Evolutionary conservation across 768 basidiomycete genomes (phyloP), one percentile per base, ranked within the genome.

Genomic region (Chalciporus chontae): DNA sequence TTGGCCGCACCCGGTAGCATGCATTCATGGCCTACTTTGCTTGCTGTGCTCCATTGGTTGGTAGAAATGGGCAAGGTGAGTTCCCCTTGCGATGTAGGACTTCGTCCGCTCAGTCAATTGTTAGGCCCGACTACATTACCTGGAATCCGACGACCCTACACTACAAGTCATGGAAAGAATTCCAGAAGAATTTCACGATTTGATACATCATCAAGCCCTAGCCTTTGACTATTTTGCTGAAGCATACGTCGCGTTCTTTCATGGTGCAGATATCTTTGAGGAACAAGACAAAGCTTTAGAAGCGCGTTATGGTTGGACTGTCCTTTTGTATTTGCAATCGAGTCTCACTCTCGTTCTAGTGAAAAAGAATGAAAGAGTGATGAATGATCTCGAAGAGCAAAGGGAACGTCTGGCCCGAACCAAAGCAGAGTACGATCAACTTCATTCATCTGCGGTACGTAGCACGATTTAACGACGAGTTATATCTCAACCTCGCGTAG

Each of bases 31-130:
- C 90, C 92, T 0, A 75, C 81, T 18, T 69, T 96, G 21, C 74
- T 98, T 14, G 95, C 89, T 18, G 87, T 90, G 61, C 65, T 98
- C 29, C 88, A 94, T 68, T 99, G 96, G 96, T 71, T 99, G 13
- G 90, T 89, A 8, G 85, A 90, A 58, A 67, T 90, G 56, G 85
- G 87, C 60, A 87, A 85, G 72, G 95, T 94, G 59, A 23, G 75
- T 64, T n/a, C 5, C 18, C 19, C 29, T 45, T 49, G 26, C 10
- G 45, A 50, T n/a, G 0, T 45, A 34, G 17, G 29, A 17, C 34
- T 44, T 15, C 6, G 18, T 11, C 17, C 13, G 1, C 19, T 50
- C 13, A 43, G 41, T 39, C 47, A 37, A 38, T n/a, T n/a, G 13
- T 24, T 40, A 72, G 68, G 69, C 59, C 42, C 61, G 64, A 40